These are phyloP conservation scores for Geum urbanum DNA, from an alignment of 306 rosid genomes.

Conservation along the genomic window DNA sequence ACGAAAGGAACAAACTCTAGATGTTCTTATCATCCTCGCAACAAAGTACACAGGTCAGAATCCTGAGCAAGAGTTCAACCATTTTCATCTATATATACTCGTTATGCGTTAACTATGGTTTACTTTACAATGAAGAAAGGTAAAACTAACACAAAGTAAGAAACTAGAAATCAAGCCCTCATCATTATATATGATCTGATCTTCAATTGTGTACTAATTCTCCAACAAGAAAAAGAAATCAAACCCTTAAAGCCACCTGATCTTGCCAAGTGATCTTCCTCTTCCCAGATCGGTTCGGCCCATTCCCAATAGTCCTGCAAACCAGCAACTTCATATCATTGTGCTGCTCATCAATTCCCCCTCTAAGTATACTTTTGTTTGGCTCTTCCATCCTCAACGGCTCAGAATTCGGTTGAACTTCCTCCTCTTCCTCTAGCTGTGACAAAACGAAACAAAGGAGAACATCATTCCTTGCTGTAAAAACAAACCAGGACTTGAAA, in stretches of 20 bases:
- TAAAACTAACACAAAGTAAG: slow-evolving; percentile 23
- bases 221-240: slow-evolving; percentile 28
- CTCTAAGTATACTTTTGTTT: slow-evolving; percentile 56
- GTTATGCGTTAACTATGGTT: slow-evolving; percentile 29
- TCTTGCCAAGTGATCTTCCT: slow-evolving; percentile 99
- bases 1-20: background rate
- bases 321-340: slow-evolving; percentile 60
- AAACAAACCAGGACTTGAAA: slow-evolving; percentile 10
- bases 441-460: slow-evolving; percentile 8
- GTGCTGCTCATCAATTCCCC: slow-evolving; percentile 56
- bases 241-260: slow-evolving; percentile 89
- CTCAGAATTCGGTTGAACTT: slow-evolving; percentile 48
- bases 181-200: slow-evolving; percentile 11
- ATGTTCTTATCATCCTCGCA: background rate
- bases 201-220: slow-evolving; percentile 11
- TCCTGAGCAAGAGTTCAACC: slow-evolving; percentile 35
- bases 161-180: slow-evolving; percentile 14
- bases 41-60: slow-evolving; percentile 20
- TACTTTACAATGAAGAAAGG: slow-evolving; percentile 45
- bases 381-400: slow-evolving; percentile 52
- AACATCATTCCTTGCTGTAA: slow-evolving; percentile 19
- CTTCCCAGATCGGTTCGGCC: slow-evolving; percentile 70
- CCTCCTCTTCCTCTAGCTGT: slow-evolving; percentile 93
- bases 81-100: slow-evolving; percentile 41
- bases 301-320: slow-evolving; percentile 67